phyloP scores from a whole-genome alignment of 2,329 filamentous ascomycete genomes.

The Diaporthe humulicola region DNA sequence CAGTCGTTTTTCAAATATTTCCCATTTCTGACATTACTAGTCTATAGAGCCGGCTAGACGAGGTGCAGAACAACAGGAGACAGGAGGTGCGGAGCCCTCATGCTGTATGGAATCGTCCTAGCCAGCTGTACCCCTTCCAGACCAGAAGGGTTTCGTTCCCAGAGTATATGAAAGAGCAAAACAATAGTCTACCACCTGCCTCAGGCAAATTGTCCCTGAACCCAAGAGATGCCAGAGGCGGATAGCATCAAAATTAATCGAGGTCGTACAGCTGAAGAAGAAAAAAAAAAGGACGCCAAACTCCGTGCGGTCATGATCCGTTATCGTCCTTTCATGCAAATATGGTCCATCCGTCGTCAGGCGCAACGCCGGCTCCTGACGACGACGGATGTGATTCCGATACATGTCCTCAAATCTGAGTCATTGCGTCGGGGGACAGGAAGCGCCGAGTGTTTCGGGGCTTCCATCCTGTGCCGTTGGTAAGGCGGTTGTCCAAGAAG shows the following conservation, averaged over 20 bases:
- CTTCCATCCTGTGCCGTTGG: background rate
- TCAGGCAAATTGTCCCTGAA: background rate
- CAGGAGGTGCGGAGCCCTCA: background rate
- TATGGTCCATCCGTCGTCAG: constrained; percentile 8
- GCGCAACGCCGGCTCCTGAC: background rate
- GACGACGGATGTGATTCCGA: constrained; percentile 22
- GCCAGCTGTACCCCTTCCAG: background rate
- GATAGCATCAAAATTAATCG: constrained; percentile 8
- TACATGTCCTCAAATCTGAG: constrained; percentile 1
- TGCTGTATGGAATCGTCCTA: constrained; percentile 19
- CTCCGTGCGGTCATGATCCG: constrained; percentile 40
- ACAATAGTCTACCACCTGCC: constrained; percentile 4
- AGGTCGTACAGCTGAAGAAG: constrained; percentile 14
- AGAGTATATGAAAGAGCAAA: constrained; percentile 19
- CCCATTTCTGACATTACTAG: constrained; percentile 33
- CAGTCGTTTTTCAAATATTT: background rate
- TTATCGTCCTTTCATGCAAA: constrained; percentile 38
- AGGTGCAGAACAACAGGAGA: constrained; percentile 21
- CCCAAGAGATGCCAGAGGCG: background rate
- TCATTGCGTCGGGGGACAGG: background rate
- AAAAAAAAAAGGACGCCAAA: constrained; percentile 26
- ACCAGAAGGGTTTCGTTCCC: background rate
- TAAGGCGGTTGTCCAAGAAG: background rate
- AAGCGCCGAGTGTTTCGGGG: background rate
- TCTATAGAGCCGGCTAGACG: constrained; percentile 35